phyloP scores from a whole-genome alignment of 768 basidiomycete genomes.

The Mycena alexandri region DNA sequence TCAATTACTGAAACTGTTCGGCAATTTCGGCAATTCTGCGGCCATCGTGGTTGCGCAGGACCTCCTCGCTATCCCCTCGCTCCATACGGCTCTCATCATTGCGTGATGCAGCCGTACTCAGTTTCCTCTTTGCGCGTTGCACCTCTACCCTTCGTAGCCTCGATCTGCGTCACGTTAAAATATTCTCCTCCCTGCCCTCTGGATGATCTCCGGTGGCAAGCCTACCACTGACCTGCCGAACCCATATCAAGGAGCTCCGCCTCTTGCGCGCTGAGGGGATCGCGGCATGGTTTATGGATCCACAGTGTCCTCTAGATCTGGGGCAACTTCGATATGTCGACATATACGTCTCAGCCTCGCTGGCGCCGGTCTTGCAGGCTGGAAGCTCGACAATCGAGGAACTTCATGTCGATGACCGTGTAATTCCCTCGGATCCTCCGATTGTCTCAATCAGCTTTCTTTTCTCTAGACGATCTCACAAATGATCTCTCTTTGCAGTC shows the following conservation, averaged over 20 bases:
- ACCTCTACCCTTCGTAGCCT: not conserved
- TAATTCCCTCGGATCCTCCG: not conserved
- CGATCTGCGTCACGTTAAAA: not conserved
- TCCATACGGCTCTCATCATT: not conserved
- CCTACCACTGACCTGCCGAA: not conserved
- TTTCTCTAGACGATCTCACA: not conserved
- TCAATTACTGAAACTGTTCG: not conserved
- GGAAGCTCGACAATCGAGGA: not conserved
- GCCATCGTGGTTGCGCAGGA: not conserved
- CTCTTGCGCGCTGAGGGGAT: not conserved
- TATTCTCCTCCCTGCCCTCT: not conserved
- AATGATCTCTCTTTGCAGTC: not conserved
- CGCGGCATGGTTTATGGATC: not conserved
- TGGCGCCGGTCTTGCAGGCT: not conserved
- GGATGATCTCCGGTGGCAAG: not conserved
- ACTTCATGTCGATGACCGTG: not conserved
- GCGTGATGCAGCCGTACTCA: not conserved
- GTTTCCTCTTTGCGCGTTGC: not conserved
- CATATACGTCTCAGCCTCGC: not conserved
- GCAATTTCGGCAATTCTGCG: not conserved
- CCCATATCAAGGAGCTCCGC: not conserved
- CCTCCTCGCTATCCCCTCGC: conserved; percentile 5
- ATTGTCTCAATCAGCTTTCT: not conserved
- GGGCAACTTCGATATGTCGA: not conserved
- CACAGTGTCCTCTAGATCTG: not conserved